phyloP scores from a whole-genome alignment of 495 filamentous ascomycete species.

The Tuber indicum region DNA sequence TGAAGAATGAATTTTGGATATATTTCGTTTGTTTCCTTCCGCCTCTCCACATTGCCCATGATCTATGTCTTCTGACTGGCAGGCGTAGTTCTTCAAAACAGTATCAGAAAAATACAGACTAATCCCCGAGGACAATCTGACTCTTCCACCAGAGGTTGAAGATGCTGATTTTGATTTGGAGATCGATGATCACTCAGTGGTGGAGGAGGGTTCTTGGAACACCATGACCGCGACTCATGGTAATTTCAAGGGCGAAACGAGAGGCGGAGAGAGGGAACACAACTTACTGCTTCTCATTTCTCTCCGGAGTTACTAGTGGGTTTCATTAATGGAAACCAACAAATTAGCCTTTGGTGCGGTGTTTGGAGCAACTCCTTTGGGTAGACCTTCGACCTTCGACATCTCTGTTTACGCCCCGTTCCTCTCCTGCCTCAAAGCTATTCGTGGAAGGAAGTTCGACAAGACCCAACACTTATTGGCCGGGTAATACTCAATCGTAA shows the following conservation, averaged over 20 bases:
- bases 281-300: constrained; percentile 28
- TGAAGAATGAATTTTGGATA: constrained; percentile 79
- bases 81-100: constrained; percentile 71
- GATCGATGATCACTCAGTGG: constrained; percentile 33
- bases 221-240: constrained; percentile 19
- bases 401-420: constrained; percentile 43
- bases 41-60: not conserved
- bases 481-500: constrained; percentile 69
- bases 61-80: constrained; percentile 1
- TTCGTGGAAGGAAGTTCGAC: constrained; percentile 54
- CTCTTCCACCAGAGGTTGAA: constrained; percentile 58
- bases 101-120: constrained; percentile 86
- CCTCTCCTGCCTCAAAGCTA: constrained; percentile 43
- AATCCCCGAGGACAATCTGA: constrained; percentile 89
- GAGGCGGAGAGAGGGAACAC: constrained; percentile 19
- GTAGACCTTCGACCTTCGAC: constrained; percentile 26
- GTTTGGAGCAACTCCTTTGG: constrained; percentile 23
- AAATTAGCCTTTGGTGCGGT: constrained; percentile 27
- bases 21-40: constrained; percentile 52
- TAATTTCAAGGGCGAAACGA: constrained; percentile 16
- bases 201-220: constrained; percentile 33
- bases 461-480: constrained; percentile 65
- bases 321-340: constrained; percentile 24
- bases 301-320: constrained; percentile 21
- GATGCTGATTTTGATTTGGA: constrained; percentile 36